A percentile compares a stretch with the other conserved stretches of the same genome.
These are phyloP conservation scores for Clonostachys rosea DNA, from an alignment of 2,329 filamentous ascomycete species.

Conservation along the genomic window DNA sequence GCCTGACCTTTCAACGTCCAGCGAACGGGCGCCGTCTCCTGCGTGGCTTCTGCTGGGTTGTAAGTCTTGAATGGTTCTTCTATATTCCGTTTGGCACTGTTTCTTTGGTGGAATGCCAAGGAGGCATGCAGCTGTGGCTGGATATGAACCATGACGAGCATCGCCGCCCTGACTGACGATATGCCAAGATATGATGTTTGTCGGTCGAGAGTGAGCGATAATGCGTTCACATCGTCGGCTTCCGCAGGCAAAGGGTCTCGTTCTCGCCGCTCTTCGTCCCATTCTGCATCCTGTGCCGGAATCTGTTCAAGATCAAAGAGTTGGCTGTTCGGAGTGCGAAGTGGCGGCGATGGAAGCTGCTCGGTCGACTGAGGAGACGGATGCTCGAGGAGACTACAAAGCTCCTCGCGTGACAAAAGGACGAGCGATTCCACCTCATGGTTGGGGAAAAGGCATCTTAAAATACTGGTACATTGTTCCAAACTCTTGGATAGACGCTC, in stretches of 20 bases:
- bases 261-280: slow-evolving; percentile 59
- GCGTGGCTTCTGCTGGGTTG: slow-evolving; percentile 32
- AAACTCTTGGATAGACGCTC: neutral
- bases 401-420: neutral
- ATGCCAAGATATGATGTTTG: slow-evolving; percentile 65
- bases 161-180: slow-evolving; percentile 71
- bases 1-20: slow-evolving; percentile 63
- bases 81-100: slow-evolving; percentile 38
- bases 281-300: slow-evolving; percentile 58
- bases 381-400: slow-evolving; percentile 42
- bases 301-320: slow-evolving; percentile 61
- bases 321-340: slow-evolving; percentile 43
- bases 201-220: slow-evolving; percentile 49
- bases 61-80: slow-evolving; percentile 34
- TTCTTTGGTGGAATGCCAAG: slow-evolving; percentile 40
- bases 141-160: slow-evolving; percentile 64
- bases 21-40: slow-evolving; percentile 43
- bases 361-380: slow-evolving; percentile 30
- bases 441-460: slow-evolving; percentile 1
- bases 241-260: slow-evolving; percentile 54
- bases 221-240: slow-evolving; percentile 51
- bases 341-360: slow-evolving; percentile 48
- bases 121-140: slow-evolving; percentile 40
- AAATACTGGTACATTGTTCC: neutral
- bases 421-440: neutral